Evolutionary conservation across 2,329 filamentous ascomycete genomes (phyloP), one percentile per base, ranked within the genome.

Genomic region (Neodidymelliopsis sp.): DNA sequence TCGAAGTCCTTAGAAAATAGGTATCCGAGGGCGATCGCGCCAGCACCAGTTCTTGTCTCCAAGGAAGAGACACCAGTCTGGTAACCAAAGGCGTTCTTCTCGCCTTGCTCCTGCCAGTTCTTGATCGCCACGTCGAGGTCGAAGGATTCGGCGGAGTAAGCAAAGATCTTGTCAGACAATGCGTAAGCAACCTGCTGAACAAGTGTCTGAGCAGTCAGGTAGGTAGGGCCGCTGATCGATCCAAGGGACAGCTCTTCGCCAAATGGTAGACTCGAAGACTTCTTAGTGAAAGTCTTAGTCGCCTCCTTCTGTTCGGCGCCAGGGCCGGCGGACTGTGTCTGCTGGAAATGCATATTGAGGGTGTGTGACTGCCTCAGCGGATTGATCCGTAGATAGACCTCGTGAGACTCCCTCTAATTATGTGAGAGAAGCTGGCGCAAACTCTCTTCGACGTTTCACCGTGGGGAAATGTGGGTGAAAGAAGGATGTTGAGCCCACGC

Each of bases 1-100:
- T 97, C 92, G 67, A 96, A 97, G 76, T 99, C 94, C 67, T 91
- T 90, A 53, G 92, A 97, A 81, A 97, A 99, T 72, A 97, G 90
- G 77, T 99, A 99, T 48, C 94, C 94, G 37, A 99, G 83, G 16
- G 94, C 91, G 69, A 97, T 89, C 58, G 89, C 86, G 46, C 93
- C 94, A 42, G 94, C 94, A 50, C 94, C 94, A 47, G 88, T 84
- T 43, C 94, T 84, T 31, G 92, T 95, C 79, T 99, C 89, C 67
- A 97, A 84, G 18, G 89, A 78, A 53, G 92, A 81, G 35, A 97
- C 84, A 11, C 85, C 79, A 37, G 94, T 93, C 54, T 85, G 77
- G 69, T 92, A 89, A 63, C 90, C 90, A 76, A 92, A 86, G 56
- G 88, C 85, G 78, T 99, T 99, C 70, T 81, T 79, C 69, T 91